Evolutionary conservation across 371 early-diverging fungal genomes (phyloP), one percentile per base, ranked within the genome.

Genomic region (Saksenaea oblongispora): DNA sequence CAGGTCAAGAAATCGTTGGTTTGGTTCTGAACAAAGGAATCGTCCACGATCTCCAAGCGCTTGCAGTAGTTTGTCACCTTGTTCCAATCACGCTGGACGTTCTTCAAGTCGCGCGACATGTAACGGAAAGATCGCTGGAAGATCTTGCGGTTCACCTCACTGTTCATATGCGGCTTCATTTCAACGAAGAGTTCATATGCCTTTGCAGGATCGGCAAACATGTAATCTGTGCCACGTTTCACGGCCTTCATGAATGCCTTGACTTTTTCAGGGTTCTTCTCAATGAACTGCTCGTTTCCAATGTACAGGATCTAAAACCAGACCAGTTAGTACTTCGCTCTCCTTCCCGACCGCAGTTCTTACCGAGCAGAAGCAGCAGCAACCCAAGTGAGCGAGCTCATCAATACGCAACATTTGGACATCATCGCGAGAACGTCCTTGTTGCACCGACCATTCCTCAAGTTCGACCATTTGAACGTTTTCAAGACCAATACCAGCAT

Each of bases 401-500:
- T 89, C 89, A 63, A 89, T 89, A 41, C 89, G 77, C 31, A 88
- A 75, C 89, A 89, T 87, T 10, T 73, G 67, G 31, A 89, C 87
- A 59, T 86, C 87, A 31, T 74, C 75, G 18, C 73, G 78, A 24
- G 76, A 53, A 17, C 83, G 74, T 37, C 86, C 86, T 57, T 85
- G 78, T 35, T 75, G 65, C 28, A 76, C 81, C 28, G 80, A 83
- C 85, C 86, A 86, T 60, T 87, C 83, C 70, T 88, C 89, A n/a
- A 88, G 67, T 54, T 88, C 87, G 35, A 86, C 89, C 79, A 82
- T 82, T 64, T 88, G 89, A 27, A 88, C 84, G 53, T 87, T 87
- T 59, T 89, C 89, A n/a, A 89, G 74, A 31, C 89, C 89, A 51
- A 89, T 84, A 55, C 89, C 89, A n/a, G 87, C 89, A 69, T 89